Conservation (phyloP, 1,139 yeast species). For the Nakaseomyces sp. region DNA sequence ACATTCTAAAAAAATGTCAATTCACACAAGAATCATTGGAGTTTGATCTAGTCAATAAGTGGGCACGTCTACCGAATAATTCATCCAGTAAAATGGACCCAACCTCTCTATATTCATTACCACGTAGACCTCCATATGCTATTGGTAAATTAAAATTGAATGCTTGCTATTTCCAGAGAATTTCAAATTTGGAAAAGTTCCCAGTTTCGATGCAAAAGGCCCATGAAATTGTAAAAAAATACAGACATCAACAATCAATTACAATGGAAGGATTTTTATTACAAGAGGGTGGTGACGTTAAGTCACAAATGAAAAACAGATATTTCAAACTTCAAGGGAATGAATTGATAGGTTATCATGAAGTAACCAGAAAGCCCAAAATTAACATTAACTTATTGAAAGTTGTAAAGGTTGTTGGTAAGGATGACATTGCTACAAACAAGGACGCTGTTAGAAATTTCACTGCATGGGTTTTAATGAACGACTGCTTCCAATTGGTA, state of each 20-base stretch:
- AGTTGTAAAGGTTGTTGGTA: constrained; percentile 47
- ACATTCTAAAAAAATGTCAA: constrained; percentile 11
- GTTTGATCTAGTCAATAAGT: constrained; percentile 68
- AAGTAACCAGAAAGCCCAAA: constrained; percentile 50
- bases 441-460: constrained; percentile 39
- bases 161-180: constrained; percentile 63
- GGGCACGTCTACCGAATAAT: constrained; percentile 46
- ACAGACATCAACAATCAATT: constrained; percentile 35
- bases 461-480: constrained; percentile 55
- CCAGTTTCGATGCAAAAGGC: constrained; percentile 62
- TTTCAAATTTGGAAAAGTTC: constrained; percentile 46
- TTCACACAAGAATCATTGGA: constrained; percentile 35
- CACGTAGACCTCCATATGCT: constrained; percentile 44
- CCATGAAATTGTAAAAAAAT: constrained; percentile 41
- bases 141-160: constrained; percentile 63
- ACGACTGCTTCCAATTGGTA: constrained; percentile 53
- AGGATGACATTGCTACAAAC: constrained; percentile 32
- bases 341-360: constrained; percentile 57
- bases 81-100: constrained; percentile 30
- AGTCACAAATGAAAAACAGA: constrained; percentile 46
- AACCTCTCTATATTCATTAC: constrained; percentile 14
- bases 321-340: constrained; percentile 53
- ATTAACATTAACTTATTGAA: constrained; percentile 60
- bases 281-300: constrained; percentile 73
- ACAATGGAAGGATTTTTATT: constrained; percentile 52